Evolutionary conservation across 345 rosid species (phyloP).

Genomic region (Rubroshorea leprosula): DNA sequence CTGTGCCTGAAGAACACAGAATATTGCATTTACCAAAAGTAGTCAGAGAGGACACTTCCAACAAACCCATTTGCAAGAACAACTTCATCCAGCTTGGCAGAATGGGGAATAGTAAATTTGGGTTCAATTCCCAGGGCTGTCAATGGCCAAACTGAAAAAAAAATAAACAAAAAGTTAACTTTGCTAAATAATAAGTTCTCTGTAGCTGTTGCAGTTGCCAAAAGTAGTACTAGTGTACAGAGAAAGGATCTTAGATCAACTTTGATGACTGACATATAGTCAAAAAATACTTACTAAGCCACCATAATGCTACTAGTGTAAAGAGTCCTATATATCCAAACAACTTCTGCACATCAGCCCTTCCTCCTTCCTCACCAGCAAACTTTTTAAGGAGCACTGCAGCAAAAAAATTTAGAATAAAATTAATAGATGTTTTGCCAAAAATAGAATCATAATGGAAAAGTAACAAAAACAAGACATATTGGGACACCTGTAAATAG

Average conservation of each 20-base stretch:
- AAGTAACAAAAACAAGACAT: neutral
- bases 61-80: conserved; percentile 90
- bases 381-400: conserved; percentile 97
- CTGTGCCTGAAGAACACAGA: neutral
- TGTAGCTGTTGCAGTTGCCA: too few species aligned
- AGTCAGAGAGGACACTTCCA: conserved; percentile 98
- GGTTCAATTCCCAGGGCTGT: conserved; percentile 95
- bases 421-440: conserved; percentile 6
- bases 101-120: conserved; percentile 86
- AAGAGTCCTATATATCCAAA: conserved; percentile 96
- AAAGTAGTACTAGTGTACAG: too few species aligned
- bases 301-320: conserved; percentile 97
- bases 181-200: neutral
- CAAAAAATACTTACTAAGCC: conserved; percentile 72
- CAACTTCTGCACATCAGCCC: conserved; percentile 89
- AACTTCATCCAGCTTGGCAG: conserved; percentile 84
- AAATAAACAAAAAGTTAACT: conserved; percentile 8
- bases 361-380: conserved; percentile 93
- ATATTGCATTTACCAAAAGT: conserved; percentile 57
- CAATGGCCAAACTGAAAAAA: conserved; percentile 83
- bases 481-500: conserved; percentile 67
- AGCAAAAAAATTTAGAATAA: conserved; percentile 17
- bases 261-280: neutral
- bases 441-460: neutral
- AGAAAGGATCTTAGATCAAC: neutral